Conservation (phyloP, 176 grass and related monocot species). For the Secale cereale region DNA sequence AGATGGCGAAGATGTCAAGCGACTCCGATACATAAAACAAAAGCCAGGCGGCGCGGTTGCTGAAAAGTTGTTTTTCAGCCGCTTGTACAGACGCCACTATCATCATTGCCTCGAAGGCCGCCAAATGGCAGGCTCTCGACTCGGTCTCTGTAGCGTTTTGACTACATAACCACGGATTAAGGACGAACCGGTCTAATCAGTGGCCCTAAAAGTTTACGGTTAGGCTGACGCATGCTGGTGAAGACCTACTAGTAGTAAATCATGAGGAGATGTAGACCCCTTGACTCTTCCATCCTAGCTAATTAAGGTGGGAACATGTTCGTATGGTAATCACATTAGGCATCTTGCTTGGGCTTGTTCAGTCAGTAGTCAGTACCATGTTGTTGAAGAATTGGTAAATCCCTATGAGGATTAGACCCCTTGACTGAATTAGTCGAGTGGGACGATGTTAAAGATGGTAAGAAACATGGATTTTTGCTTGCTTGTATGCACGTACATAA, state of each 20-base stretch:
- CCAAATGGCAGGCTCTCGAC: conserved; percentile 37
- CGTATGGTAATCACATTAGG: not conserved
- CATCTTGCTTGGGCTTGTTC: not conserved
- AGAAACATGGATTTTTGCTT: not conserved
- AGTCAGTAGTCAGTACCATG: not conserved
- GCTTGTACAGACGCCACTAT: conserved; percentile 12
- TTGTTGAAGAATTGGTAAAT: not conserved
- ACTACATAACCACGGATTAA: not conserved
- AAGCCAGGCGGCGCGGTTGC: conserved; percentile 4
- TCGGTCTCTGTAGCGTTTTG: conserved; percentile 30
- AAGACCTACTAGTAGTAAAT: conserved; percentile 31
- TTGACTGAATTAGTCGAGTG: not conserved
- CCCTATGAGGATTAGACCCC: not conserved
- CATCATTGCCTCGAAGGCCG: conserved; percentile 7
- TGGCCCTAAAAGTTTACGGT: conserved; percentile 21
- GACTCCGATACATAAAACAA: conserved; percentile 26
- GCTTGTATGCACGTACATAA: not conserved
- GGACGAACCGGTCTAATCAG: conserved; percentile 41
- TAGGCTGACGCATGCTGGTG: not conserved
- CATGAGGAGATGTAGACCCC: not conserved
- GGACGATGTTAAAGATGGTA: not conserved
- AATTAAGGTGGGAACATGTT: not conserved
- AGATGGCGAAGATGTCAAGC: conserved; percentile 18
- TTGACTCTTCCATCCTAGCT: not conserved
- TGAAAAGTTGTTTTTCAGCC: conserved; percentile 29